Conservation (phyloP, 2,329 filamentous ascomycete genomes). For the Penicillium sp. region DNA sequence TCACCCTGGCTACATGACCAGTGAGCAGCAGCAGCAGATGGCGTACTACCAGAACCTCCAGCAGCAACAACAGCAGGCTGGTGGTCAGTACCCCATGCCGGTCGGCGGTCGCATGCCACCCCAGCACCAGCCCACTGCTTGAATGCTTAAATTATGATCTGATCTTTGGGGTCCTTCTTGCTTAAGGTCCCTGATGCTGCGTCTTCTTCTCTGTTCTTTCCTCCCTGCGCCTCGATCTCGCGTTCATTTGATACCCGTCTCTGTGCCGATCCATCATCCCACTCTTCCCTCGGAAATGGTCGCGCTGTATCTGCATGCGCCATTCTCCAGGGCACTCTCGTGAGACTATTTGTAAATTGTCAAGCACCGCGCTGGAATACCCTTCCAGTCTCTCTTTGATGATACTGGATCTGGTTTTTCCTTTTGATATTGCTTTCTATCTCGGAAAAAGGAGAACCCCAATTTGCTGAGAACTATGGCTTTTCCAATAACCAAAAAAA, state of each 20-base stretch:
- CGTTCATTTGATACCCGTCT: conserved; percentile 34
- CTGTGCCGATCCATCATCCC: conserved; percentile 21
- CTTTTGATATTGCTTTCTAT: conserved; percentile 9
- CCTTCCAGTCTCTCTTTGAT: conserved; percentile 10
- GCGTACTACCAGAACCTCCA: conserved; percentile 76
- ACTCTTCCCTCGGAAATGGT: conserved; percentile 7
- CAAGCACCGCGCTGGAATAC: conserved; percentile 14
- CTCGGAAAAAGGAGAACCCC: conserved; percentile 10
- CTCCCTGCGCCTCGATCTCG: conserved; percentile 21
- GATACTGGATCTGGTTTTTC: conserved; percentile 10
- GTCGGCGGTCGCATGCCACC: conserved; percentile 69
- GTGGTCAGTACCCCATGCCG: conserved; percentile 68
- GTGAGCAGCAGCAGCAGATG: conserved; percentile 62
- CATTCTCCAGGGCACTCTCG: conserved; percentile 7
- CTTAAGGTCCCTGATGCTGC: conserved; percentile 21
- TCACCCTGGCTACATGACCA: conserved; percentile 60
- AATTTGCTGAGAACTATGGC: conserved; percentile 8
- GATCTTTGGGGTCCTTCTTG: conserved; percentile 12
- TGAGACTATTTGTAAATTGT: conserved; percentile 19
- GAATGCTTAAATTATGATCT: conserved; percentile 18
- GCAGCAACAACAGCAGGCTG: conserved; percentile 58
- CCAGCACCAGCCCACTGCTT: conserved; percentile 72
- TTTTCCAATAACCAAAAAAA: neutral
- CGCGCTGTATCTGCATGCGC: conserved; percentile 1
- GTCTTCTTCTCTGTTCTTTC: conserved; percentile 22